Evolutionary conservation across 805 yeast genomes (phyloP), one percentile per base, ranked within the genome.

Genomic region (Ascoidea asiatica): DNA sequence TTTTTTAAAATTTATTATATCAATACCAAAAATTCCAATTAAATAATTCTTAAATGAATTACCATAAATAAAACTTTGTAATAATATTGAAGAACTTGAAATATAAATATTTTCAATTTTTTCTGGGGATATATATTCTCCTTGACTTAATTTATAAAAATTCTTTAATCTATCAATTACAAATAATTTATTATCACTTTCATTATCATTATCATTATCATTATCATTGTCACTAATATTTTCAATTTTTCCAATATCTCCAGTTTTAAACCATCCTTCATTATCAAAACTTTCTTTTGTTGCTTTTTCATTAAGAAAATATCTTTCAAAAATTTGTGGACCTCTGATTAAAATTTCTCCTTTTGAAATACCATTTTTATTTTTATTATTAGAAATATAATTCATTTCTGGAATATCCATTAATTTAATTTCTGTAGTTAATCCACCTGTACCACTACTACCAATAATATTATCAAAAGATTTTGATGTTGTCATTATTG

Each of bases 271-370:
- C 79, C 80, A 76, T 4, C 62, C 75, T 19, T 66, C 72, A 17
- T 65, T 57, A 40, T 70, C 77, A 44, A 77, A 56, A 1, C 59
- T 50, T 2, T 46, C 45, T 2, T 20, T 18, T 3, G 60, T 53
- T 0, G 53, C 53, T 15, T 52, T 43, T 22, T 48, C 51, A 41
- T 53, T 50, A 39, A 52, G 44, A 40, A 47, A 53, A 40, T 58
- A 58, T 17, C 50, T 50, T 3, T 44, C 44, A 45, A 58, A 74
- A 38, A 72, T 58, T 45, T 70, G 76, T 1, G 73, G 70, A 1
- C 83, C 81, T 13, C 81, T 57, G 38, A 77, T 53, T 52, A 72
- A 56, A 19, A 77, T 55, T 52, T 77, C 82, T 8, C 81, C 81
- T 39, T 71, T 48, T 17, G 56, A 49, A 33, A 40, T 59, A 3